phyloP scores from a whole-genome alignment of 139 green algal genomes.

The Diplosphaera chodatii region DNA sequence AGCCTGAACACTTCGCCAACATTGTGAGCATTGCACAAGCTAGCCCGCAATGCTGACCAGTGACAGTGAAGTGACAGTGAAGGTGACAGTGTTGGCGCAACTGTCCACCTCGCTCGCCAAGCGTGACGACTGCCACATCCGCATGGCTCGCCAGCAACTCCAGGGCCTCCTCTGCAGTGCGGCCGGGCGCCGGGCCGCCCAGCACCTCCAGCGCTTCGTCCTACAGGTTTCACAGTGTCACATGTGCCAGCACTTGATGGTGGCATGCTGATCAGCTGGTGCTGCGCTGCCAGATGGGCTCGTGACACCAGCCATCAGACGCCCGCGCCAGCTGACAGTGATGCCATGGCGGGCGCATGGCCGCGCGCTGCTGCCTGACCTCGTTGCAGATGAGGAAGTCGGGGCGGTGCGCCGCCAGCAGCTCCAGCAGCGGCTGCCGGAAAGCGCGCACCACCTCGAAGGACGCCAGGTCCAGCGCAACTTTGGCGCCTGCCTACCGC shows the following conservation, averaged over 20 bases:
- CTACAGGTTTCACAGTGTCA: background rate
- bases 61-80: no score
- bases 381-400: slow-evolving; percentile 63
- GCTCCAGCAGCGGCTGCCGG: slow-evolving; percentile 15
- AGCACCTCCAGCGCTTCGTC: slow-evolving; percentile 38
- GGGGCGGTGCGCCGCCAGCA: slow-evolving; percentile 31
- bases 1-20: no score
- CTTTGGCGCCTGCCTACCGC: slow-evolving; percentile 11
- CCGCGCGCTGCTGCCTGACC: no score
- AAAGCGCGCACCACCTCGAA: slow-evolving; percentile 61
- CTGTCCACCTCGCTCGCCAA: slow-evolving; percentile 36
- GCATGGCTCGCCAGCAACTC: slow-evolving; percentile 29
- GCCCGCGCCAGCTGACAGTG: no score
- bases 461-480: slow-evolving; percentile 58
- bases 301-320: no score
- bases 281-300: no score
- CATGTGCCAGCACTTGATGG: no score
- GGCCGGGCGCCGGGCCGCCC: background rate
- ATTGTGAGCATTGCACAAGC: no score
- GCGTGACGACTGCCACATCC: slow-evolving; percentile 43
- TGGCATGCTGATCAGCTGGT: no score
- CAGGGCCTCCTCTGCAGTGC: slow-evolving; percentile 21
- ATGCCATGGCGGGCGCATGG: no score
- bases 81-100: no score
- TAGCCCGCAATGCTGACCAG: no score